Conservation (phyloP, 2,329 filamentous ascomycete species). For the Ophiostoma ips region DNA sequence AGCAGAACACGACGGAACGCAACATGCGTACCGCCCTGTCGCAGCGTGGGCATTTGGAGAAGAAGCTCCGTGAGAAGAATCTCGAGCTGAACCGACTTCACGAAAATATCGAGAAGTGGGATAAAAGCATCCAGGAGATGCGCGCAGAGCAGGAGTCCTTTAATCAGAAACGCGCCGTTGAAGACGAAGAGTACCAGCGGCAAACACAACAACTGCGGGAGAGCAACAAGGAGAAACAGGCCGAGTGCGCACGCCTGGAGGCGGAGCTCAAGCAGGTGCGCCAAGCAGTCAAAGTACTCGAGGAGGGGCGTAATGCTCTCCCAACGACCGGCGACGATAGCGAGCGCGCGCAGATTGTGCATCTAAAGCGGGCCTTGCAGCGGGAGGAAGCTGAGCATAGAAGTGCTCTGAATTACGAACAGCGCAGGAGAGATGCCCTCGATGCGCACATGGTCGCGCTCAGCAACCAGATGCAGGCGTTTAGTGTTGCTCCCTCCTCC, state of each 20-base stretch:
- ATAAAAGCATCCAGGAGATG: constrained; percentile 48
- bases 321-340: constrained; percentile 48
- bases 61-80: constrained; percentile 52
- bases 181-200: constrained; percentile 36
- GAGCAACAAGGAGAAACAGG: constrained; percentile 47
- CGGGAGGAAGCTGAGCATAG: constrained; percentile 39
- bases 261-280: constrained; percentile 59
- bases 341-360: constrained; percentile 34
- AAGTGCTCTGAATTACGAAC: constrained; percentile 30
- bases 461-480: constrained; percentile 29
- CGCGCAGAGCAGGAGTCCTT: constrained; percentile 39
- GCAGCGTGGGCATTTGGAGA: constrained; percentile 65
- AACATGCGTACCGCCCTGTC: constrained; percentile 70
- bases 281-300: constrained; percentile 57
- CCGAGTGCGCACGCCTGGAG: constrained; percentile 51
- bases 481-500: neutral
- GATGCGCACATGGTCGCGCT: constrained; percentile 34
- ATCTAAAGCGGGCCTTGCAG: constrained; percentile 43
- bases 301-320: constrained; percentile 52
- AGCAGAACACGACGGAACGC: constrained; percentile 66
- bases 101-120: constrained; percentile 56
- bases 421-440: neutral
- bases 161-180: constrained; percentile 35
- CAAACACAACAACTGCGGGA: constrained; percentile 38
- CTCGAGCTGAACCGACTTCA: constrained; percentile 54